Conservation (phyloP, 2,329 filamentous ascomycete genomes). For the Teratosphaeria pseudoeucalypti region DNA sequence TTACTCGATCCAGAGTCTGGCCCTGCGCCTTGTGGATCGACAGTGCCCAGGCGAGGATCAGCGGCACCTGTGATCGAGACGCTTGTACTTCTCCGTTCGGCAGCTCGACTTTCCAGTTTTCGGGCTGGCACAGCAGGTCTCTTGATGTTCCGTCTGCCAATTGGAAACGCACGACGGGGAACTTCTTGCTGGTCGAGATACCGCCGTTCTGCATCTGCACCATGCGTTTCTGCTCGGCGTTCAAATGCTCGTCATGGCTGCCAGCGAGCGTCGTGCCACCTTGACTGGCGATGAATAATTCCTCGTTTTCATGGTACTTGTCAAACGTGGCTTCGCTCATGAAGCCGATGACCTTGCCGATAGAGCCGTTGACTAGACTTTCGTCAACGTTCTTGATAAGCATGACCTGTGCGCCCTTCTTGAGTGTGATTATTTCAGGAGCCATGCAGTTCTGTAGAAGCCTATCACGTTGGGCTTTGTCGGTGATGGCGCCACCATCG, state of each 20-base stretch:
- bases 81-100: slow-evolving; percentile 91
- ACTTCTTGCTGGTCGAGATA: slow-evolving; percentile 47
- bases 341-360: slow-evolving; percentile 76
- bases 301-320: slow-evolving; percentile 20
- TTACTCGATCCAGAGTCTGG: slow-evolving; percentile 85
- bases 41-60: slow-evolving; percentile 92
- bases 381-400: slow-evolving; percentile 99
- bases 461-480: slow-evolving; percentile 61
- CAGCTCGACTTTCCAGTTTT: slow-evolving; percentile 95
- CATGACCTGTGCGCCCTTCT: slow-evolving; percentile 94
- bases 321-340: slow-evolving; percentile 52
- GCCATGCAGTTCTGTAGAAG: slow-evolving; percentile 88
- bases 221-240: slow-evolving; percentile 1
- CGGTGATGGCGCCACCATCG: slow-evolving; percentile 60
- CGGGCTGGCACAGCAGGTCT: slow-evolving; percentile 70
- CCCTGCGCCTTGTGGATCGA: slow-evolving; percentile 98
- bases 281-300: slow-evolving; percentile 9
- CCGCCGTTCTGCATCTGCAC: slow-evolving; percentile 21
- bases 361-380: slow-evolving; percentile 81
- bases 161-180: slow-evolving; percentile 75
- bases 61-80: slow-evolving; percentile 61
- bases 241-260: background rate
- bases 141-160: slow-evolving; percentile 67
- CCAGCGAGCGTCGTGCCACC: slow-evolving; percentile 10
- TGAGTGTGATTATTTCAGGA: slow-evolving; percentile 66